Base-by-base conservation (phyloP, 257 asterid species). In the Petrea volubilis region DNA sequence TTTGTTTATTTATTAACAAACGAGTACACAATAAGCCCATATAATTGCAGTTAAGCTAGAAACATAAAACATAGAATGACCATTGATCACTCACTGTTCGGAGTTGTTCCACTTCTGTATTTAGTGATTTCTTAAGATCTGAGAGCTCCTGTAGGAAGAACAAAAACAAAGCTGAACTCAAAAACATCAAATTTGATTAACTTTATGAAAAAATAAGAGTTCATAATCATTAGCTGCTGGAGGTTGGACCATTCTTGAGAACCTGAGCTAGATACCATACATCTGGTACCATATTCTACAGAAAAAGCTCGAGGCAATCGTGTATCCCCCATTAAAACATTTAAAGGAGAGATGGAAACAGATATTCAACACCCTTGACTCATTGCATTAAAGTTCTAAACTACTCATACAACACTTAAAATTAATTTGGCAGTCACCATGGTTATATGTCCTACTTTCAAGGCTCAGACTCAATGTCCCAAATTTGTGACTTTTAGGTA, bases 61-160 rank as follows among this genome's bases (percentile, higher is more conserved):
- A 58, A 41, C 33, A 4, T 38, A 18, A 44, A 60, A 56, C 40
- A 53, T 44, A 64, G 43, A 31, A 70, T 46, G 38, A 64, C 8
- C n/a, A 71, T 96, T 44, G 40, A 66, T 7, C n/a, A 69, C 98
- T 85, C 74, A 94, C 99, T 28, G 91, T 61, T 85, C 96, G 90
- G 34, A 94, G 93, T 80, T 89, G 88, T n/a, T 90, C 97, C 64
- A 88, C 97, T 80, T 94, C 99, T 27, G 86, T 80, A 53, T 84
- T 85, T 31, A 94, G 79, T 12, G 97, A 83, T 61, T 77, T 76
- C 78, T 91, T 94, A 20, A 94, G 96, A 6, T 82, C 92, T 4
- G 90, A 81, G 75, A 94, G 88, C 83, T 92, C 99, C 99, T 94
- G 83, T 40, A 61, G 56, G 52, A 74, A 55, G 50, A 61, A 68